These are phyloP conservation scores for Starmerella kuoi DNA, from an alignment of 805 yeast genomes.

Conservation along the genomic window DNA sequence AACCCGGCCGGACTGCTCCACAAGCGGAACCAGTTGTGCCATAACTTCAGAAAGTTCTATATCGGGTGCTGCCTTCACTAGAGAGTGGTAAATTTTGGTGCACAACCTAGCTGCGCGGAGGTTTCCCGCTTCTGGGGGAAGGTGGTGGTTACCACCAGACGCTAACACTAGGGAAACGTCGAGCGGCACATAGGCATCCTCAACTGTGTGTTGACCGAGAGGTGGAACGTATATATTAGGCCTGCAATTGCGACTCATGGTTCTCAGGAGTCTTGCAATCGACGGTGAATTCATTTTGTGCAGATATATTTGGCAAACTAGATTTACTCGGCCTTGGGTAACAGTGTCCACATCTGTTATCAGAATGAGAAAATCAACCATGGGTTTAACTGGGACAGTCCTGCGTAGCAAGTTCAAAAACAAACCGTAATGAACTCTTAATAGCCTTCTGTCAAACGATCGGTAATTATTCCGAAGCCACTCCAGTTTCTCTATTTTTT, in stretches of 20 bases:
- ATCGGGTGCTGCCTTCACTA: conserved; percentile 3
- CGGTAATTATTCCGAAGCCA: conserved; percentile 12
- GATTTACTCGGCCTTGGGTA: conserved; percentile 16
- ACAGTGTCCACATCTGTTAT: conserved; percentile 9
- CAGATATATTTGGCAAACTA: conserved; percentile 5
- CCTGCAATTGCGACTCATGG: conserved; percentile 3
- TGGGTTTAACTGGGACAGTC: conserved; percentile 10
- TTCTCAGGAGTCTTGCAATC: conserved; percentile 12
- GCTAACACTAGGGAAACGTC: background rate
- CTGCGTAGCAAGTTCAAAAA: conserved; percentile 10
- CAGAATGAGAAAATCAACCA: conserved; percentile 7
- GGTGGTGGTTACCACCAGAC: no score
- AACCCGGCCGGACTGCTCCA: conserved; percentile 12
- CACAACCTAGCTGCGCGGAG: background rate
- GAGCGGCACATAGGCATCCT: conserved; percentile 5
- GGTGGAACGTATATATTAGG: conserved; percentile 14
- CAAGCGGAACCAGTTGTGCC: conserved; percentile 12
- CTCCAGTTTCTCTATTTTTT: conserved; percentile 9
- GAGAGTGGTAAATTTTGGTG: conserved; percentile 4
- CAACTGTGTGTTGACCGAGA: conserved; percentile 8
- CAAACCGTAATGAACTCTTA: conserved; percentile 12
- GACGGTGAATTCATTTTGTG: conserved; percentile 13
- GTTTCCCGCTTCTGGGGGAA: conserved; percentile 10
- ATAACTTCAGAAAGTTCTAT: conserved; percentile 9
- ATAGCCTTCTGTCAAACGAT: conserved; percentile 3